A percentile compares a stretch with the other conserved stretches of the same genome.
phyloP scores from a whole-genome alignment of 129 eudicot genomes.

The Glebionis coronaria region DNA sequence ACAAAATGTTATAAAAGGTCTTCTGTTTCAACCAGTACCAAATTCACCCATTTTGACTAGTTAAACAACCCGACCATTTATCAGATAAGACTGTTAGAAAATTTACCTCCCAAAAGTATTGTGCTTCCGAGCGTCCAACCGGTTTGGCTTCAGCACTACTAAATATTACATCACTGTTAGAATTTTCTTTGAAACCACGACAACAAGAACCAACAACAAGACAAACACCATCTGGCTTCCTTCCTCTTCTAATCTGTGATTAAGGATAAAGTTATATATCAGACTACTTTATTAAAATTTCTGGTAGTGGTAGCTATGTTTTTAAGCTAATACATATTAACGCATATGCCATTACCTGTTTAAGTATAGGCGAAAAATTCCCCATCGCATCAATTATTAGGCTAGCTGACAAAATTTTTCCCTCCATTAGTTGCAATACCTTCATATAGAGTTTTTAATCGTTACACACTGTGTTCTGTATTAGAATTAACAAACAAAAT shows the following conservation, averaged over 20 bases:
- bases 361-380: conserved; percentile 87
- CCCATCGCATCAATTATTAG: conserved; percentile 99
- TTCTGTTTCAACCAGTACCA: background rate
- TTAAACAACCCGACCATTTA: background rate
- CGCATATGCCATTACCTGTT: conserved; percentile 58
- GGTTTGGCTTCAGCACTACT: conserved; percentile 66
- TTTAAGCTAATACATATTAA: conserved; percentile 1
- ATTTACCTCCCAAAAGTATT: conserved; percentile 94
- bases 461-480: background rate
- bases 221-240: conserved; percentile 98
- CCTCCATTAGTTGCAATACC: conserved; percentile 69
- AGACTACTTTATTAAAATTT: background rate
- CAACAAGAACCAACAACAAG: conserved; percentile 96
- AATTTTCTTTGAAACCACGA: conserved; percentile 72
- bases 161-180: conserved; percentile 81
- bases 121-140: conserved; percentile 77
- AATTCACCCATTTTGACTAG: background rate
- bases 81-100: background rate
- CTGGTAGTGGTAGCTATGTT: background rate
- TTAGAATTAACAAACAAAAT: background rate
- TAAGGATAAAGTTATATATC: background rate
- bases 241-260: conserved; percentile 68
- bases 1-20: background rate
- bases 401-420: conserved; percentile 64
- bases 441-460: conserved; percentile 22